phyloP scores from a whole-genome alignment of 257 asterid genomes.

The Mentha longifolia region DNA sequence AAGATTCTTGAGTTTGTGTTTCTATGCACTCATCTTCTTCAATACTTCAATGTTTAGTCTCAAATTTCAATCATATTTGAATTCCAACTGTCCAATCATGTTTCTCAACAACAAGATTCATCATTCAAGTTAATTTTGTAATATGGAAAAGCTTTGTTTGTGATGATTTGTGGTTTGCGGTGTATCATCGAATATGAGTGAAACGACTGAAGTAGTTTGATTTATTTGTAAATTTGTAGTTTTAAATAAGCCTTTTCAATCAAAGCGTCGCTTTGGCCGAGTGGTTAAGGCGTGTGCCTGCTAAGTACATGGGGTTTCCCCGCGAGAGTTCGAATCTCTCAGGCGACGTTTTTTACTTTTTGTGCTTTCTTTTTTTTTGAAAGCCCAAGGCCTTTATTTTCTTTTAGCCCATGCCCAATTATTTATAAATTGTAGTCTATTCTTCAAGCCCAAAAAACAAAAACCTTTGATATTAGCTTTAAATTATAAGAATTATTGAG shows the following conservation, averaged over 20 bases:
- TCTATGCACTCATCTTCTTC: neutral
- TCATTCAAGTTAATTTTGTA: neutral
- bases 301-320: slow-evolving; percentile 98
- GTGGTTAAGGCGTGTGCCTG: slow-evolving; percentile 83
- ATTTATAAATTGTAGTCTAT: too few relatives aligned
- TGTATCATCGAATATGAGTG: too few relatives aligned
- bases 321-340: slow-evolving; percentile 99
- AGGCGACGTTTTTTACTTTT: slow-evolving; percentile 77
- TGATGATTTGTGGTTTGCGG: too few relatives aligned
- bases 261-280: slow-evolving; percentile 71
- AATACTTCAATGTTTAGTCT: neutral
- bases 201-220: too few relatives aligned
- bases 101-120: neutral
- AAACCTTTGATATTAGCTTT: too few relatives aligned
- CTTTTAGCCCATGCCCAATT: too few relatives aligned
- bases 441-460: too few relatives aligned
- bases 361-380: neutral
- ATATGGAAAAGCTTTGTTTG: too few relatives aligned
- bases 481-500: too few relatives aligned
- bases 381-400: neutral
- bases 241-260: too few relatives aligned
- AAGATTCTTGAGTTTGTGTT: neutral
- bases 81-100: neutral
- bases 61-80: neutral
- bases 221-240: too few relatives aligned